Percentiles rank a stretch among this genome's conserved stretches.
Evolutionary conservation across 257 asterid genomes (phyloP).

Genomic region (Petrea volubilis): DNA sequence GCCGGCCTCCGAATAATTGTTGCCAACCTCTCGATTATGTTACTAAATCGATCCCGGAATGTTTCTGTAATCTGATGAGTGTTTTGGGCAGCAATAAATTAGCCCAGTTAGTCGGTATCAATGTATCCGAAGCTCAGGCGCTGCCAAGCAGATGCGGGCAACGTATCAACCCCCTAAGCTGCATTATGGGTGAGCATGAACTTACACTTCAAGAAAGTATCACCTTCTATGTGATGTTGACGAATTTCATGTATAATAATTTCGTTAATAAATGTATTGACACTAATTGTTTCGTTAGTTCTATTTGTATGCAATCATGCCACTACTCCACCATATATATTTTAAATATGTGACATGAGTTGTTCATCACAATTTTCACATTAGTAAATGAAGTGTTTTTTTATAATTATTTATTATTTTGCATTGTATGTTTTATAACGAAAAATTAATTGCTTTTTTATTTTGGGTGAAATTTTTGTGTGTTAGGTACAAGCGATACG

Average conservation of each 20-base stretch:
- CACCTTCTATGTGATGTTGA: no score
- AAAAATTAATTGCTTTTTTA: not conserved
- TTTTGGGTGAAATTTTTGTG: not conserved
- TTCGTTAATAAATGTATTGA: no score
- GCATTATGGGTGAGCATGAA: slow-evolving; percentile 39
- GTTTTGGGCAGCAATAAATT: slow-evolving; percentile 37
- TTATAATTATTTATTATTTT: not conserved
- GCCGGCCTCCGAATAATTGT: slow-evolving; percentile 53
- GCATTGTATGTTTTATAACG: not conserved
- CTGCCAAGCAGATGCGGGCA: slow-evolving; percentile 69
- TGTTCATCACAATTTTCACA: no score
- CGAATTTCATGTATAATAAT: no score
- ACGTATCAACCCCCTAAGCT: slow-evolving; percentile 48
- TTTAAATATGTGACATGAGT: no score
- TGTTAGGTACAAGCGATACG: slow-evolving; percentile 26
- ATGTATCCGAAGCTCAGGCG: slow-evolving; percentile 46
- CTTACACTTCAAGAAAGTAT: no score
- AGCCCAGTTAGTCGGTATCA: slow-evolving; percentile 29
- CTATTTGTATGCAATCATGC: no score
- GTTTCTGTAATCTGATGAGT: slow-evolving; percentile 57
- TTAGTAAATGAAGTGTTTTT: no score
- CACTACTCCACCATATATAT: no score
- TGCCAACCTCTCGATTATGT: slow-evolving; percentile 59
- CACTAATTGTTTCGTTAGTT: no score
- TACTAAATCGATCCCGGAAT: slow-evolving; percentile 50